Percentiles rank a stretch among this genome's conserved stretches.
Evolutionary conservation across 495 filamentous ascomycete species (phyloP).

Genomic region (Ramalina intermedia): DNA sequence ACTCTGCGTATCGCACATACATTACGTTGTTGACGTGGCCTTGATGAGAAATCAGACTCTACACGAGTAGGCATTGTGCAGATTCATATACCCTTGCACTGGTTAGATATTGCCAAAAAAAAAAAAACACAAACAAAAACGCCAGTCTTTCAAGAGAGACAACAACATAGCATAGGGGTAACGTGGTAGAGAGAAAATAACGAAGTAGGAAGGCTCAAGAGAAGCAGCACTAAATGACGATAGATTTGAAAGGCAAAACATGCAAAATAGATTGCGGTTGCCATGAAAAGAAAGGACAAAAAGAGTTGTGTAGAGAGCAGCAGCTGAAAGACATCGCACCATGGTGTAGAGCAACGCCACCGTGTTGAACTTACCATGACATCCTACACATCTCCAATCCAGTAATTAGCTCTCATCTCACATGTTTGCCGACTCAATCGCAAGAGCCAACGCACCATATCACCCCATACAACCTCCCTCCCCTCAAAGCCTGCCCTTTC

Average conservation of each 20-base stretch:
- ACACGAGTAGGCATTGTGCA: neutral
- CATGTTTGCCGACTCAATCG: neutral
- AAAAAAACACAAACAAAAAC: no score
- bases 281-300: no score
- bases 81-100: neutral
- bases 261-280: no score
- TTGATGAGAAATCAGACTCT: conserved; percentile 16
- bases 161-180: no score
- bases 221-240: no score
- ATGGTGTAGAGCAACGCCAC: neutral
- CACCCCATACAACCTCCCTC: conserved; percentile 77
- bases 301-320: no score
- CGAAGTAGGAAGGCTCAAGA: no score
- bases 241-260: no score
- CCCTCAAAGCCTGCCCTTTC: conserved; percentile 49
- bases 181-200: no score
- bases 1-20: conserved; percentile 77
- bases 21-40: conserved; percentile 83
- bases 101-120: neutral
- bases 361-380: conserved; percentile 33
- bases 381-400: conserved; percentile 27
- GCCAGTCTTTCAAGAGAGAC: no score
- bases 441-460: conserved; percentile 48
- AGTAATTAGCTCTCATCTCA: conserved; percentile 2
- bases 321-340: no score